phyloP scores from a whole-genome alignment of 1,284 basidiomycete genomes.

The Schizophyllum commune region DNA sequence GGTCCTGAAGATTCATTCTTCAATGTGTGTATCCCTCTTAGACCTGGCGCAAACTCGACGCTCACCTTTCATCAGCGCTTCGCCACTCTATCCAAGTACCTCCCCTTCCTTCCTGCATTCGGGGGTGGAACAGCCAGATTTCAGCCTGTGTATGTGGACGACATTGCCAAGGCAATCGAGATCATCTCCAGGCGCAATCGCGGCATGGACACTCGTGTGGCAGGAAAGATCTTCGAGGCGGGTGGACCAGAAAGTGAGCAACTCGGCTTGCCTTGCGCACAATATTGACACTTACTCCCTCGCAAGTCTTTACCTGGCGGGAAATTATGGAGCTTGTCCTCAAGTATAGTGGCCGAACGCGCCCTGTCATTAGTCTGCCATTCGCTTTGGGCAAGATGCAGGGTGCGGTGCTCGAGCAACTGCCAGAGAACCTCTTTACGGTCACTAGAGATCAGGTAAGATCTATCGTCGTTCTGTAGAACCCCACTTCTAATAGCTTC shows the following conservation, averaged over 20 bases:
- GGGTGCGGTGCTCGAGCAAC: conserved; percentile 50
- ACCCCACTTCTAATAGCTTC: neutral
- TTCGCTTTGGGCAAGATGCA: conserved; percentile 54
- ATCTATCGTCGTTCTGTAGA: neutral
- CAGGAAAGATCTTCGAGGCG: conserved; percentile 58
- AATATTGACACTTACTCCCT: neutral
- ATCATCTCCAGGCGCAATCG: conserved; percentile 41
- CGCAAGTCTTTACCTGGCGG: conserved; percentile 53
- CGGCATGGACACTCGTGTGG: conserved; percentile 30
- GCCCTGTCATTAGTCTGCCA: conserved; percentile 56
- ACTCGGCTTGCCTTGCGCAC: neutral
- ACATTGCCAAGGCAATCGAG: conserved; percentile 54
- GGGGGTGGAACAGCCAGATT: conserved; percentile 59
- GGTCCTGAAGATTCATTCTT: conserved; percentile 71
- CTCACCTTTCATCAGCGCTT: conserved; percentile 39
- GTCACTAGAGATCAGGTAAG: conserved; percentile 57
- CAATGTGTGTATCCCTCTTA: conserved; percentile 32
- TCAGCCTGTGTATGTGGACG: conserved; percentile 64
- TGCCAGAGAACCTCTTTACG: conserved; percentile 60
- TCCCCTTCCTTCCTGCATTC: conserved; percentile 68
- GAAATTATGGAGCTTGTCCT: conserved; percentile 60
- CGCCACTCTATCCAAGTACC: conserved; percentile 43
- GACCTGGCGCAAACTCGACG: conserved; percentile 1
- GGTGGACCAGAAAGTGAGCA: conserved; percentile 58
- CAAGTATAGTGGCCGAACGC: conserved; percentile 37